Evolutionary conservation across 805 yeast genomes (phyloP).

Genomic region (Ogataea minuta): DNA sequence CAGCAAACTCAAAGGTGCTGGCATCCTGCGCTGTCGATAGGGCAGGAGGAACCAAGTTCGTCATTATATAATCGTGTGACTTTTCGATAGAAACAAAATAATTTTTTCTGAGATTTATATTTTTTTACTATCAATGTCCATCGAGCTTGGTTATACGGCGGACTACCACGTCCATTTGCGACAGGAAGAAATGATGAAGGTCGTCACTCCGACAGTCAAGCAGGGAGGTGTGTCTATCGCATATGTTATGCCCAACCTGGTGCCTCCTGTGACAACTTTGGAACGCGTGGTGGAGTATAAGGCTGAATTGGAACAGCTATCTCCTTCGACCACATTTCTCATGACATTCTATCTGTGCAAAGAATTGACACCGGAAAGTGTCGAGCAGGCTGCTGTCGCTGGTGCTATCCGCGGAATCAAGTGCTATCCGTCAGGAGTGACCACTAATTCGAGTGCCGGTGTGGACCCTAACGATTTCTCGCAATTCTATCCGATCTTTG

Average conservation of each 20-base stretch:
- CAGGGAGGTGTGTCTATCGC: conserved; percentile 91
- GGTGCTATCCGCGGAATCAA: conserved; percentile 84
- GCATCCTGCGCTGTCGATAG: conserved; percentile 75
- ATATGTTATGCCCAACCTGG: conserved; percentile 93
- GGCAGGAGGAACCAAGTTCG: conserved; percentile 55
- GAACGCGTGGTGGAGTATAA: conserved; percentile 73
- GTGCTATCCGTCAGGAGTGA: conserved; percentile 98
- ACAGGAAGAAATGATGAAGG: conserved; percentile 89
- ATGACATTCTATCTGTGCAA: conserved; percentile 86
- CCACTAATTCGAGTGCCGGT: conserved; percentile 92
- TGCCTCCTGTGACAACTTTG: conserved; percentile 84
- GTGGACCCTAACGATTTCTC: conserved; percentile 92
- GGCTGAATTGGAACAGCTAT: conserved; percentile 53
- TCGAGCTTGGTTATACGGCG: conserved; percentile 68
- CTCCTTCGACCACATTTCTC: conserved; percentile 82
- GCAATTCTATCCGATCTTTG: conserved; percentile 83
- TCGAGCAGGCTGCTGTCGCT: conserved; percentile 68
- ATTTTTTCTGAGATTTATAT: not conserved
- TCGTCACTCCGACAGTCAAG: conserved; percentile 84
- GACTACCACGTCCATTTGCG: conserved; percentile 97
- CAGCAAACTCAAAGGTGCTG: conserved; percentile 47
- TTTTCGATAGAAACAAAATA: not conserved
- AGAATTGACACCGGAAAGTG: conserved; percentile 81
- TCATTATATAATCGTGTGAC: conserved; percentile 7
- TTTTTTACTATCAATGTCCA: conserved; percentile 16